Conservation (phyloP, 1,139 yeast species). For the Spathaspora jeffriesii region DNA sequence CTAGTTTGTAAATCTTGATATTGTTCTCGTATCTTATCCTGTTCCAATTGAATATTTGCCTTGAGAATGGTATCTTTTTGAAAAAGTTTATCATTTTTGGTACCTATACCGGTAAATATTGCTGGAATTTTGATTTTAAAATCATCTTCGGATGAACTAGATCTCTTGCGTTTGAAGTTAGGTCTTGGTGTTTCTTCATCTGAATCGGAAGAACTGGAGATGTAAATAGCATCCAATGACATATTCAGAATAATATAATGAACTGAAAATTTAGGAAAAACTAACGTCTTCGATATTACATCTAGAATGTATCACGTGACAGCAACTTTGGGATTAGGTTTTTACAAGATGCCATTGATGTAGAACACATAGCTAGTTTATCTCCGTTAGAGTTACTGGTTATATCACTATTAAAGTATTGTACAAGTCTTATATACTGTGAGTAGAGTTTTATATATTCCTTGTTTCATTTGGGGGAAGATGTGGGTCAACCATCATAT, state of each 20-base stretch:
- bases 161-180: background rate
- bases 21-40: constrained; percentile 10
- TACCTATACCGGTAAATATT: constrained; percentile 25
- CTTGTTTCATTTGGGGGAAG: too few species aligned
- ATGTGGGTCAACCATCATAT: too few species aligned
- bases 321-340: too few species aligned
- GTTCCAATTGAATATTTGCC: constrained; percentile 18
- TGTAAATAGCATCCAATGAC: constrained; percentile 3
- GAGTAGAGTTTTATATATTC: too few species aligned
- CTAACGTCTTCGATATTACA: too few species aligned
- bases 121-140: constrained; percentile 24
- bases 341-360: too few species aligned
- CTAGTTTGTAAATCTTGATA: constrained; percentile 9
- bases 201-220: constrained; percentile 4
- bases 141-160: constrained; percentile 15
- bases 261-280: too few species aligned
- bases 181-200: background rate
- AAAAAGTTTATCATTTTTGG: constrained; percentile 22
- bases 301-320: too few species aligned
- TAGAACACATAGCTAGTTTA: too few species aligned
- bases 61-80: constrained; percentile 18
- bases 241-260: background rate
- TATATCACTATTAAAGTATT: too few species aligned
- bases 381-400: too few species aligned
- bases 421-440: too few species aligned